Base-by-base conservation (phyloP, 176 grass and related monocot species). In the Alloteropsis semialata region DNA sequence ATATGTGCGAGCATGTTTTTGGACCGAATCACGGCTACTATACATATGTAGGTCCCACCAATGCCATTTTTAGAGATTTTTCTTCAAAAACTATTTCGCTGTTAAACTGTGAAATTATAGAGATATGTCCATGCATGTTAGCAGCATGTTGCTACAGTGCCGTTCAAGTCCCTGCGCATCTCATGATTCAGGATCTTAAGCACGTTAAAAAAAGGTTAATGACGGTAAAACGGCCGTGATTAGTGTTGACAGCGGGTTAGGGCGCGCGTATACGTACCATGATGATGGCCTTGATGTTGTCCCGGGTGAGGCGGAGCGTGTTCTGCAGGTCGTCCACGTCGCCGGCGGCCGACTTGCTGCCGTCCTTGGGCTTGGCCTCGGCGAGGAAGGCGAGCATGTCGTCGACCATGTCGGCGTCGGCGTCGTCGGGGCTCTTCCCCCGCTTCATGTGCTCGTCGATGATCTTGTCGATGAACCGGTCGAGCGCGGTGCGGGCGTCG, bases 271-370 rank as follows among this genome's bases (percentile, higher is more conserved):
- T 27, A 7, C 90, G 61, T 93, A 98, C 96, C 96, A 98, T 98
- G 82, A 95, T 90, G 25, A 98, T 93, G 15, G 91, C 96, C 87
- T 95, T 98, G 49, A 98, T 95, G 78, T 98, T 93, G 53, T 93
- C 89, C 39, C 89, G 90, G 24, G 91, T 90, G 61, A 98, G 88
- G 8, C 56, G 88, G 66, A 98, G 88, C 6, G 72, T 93, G 71
- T 48, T 93, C 32, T 89, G 84, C 59, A 95, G 86, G 32, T 98
- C 91, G 53, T 93, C 91, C 5, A 9, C 81, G 38, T 49, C 68
- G 56, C 69, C 88, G 74, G 4, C 80, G 25, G 12, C 32, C 33
- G 8, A 18, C n/a, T 50, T 65, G 3, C 32, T 34, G 34, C 10
- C 36, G 46, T 6, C 24, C 8, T 5, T 7, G 6, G 42, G n/a